Percentiles rank a stretch among this genome's conserved stretches.
These are phyloP conservation scores for Tagetes patula DNA, from an alignment of 129 eudicot genomes.

Conservation along the genomic window DNA sequence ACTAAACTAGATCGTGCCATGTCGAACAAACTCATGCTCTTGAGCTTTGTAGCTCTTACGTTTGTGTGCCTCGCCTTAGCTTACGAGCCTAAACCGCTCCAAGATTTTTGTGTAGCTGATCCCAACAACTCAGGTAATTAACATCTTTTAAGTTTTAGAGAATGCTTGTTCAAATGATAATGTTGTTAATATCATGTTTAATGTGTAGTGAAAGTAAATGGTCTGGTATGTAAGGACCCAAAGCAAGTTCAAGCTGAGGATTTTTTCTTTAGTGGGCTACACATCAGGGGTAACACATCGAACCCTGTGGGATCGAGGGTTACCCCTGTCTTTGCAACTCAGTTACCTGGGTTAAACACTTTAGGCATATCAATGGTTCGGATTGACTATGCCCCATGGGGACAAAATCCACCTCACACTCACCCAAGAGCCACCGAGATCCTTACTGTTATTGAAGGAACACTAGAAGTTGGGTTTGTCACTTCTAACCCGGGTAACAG, in stretches of 20 bases:
- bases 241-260: conserved; percentile 38
- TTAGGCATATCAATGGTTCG: conserved; percentile 45
- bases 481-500: conserved; percentile 47
- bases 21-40: conserved; percentile 28
- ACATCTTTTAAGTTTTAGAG: neutral
- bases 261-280: conserved; percentile 47
- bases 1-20: neutral
- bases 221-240: conserved; percentile 45
- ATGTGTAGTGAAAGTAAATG: conserved; percentile 40
- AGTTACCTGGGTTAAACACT: conserved; percentile 51
- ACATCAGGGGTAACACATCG: conserved; percentile 46
- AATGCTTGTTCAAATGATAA: neutral
- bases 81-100: conserved; percentile 40
- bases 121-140: conserved; percentile 30
- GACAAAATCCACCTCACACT: conserved; percentile 47
- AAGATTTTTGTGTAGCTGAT: conserved; percentile 51
- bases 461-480: conserved; percentile 41
- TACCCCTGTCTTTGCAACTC: conserved; percentile 36
- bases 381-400: conserved; percentile 48
- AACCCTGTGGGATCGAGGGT: conserved; percentile 43
- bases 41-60: conserved; percentile 30
- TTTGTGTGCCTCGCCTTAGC: conserved; percentile 30
- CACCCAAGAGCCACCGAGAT: conserved; percentile 56
- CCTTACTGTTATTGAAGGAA: conserved; percentile 44
- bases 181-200: neutral